Evolutionary conservation across 106 monocot genomes (phyloP), one percentile per base, ranked within the genome.

Genomic region (Acanthochlamys bracteata): DNA sequence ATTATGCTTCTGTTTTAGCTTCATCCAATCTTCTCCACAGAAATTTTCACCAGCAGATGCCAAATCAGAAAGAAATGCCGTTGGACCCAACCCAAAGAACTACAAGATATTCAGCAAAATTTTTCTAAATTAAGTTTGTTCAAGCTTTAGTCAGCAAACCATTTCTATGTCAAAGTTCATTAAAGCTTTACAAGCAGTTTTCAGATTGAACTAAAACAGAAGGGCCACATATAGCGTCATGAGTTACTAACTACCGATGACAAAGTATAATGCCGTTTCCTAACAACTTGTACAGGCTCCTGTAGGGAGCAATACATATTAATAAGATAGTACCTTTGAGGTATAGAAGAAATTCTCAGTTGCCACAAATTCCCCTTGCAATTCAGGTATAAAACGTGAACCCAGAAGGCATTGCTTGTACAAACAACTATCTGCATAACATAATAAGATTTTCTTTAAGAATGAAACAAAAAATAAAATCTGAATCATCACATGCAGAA

Each of bases 261-360:
- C n/a, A n/a, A n/a, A n/a, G n/a, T n/a, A n/a, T n/a, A n/a, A n/a
- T n/a, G n/a, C n/a, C n/a, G n/a, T n/a, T n/a, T n/a, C n/a, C n/a
- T n/a, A n/a, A n/a, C n/a, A n/a, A n/a, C n/a, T n/a, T n/a, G n/a
- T n/a, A n/a, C n/a, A n/a, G n/a, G n/a, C n/a, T n/a, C n/a, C n/a
- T n/a, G n/a, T n/a, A n/a, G n/a, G n/a, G n/a, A n/a, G n/a, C n/a
- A n/a, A n/a, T n/a, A n/a, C n/a, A n/a, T n/a, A n/a, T n/a, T n/a
- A n/a, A n/a, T n/a, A n/a, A n/a, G n/a, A 53, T 65, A 55, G 21
- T 59, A 87, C 87, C 87, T 83, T 80, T 69, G 83, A 80, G 47
- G 88, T 88, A 72, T 88, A 71, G 63, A 76, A 88, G 70, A 88
- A 88, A 59, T 88, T 88, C 47, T 88, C 87, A 41, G 88, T 88